phyloP scores from a whole-genome alignment of 345 rosid species.

The Fremontodendron californicum region DNA sequence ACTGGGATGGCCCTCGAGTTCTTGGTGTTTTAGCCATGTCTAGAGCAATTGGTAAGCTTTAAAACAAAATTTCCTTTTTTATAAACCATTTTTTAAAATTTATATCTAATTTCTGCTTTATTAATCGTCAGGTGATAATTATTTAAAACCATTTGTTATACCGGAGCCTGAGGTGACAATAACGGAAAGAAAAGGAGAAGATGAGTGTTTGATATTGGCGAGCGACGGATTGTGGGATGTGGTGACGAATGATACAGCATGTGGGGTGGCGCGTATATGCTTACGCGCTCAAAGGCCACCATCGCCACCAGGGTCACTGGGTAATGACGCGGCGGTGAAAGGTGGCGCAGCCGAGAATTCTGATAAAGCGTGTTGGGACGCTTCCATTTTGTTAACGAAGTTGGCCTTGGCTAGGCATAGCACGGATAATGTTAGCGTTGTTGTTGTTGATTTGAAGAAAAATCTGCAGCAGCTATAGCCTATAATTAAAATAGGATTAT shows the following conservation, averaged over 20 bases:
- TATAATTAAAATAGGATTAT: not conserved
- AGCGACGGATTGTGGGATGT: slow-evolving; percentile 86
- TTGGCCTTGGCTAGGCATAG: slow-evolving; percentile 74
- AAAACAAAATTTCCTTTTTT: not conserved
- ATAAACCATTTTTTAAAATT: not conserved
- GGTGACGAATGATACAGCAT: slow-evolving; percentile 57
- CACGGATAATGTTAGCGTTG: slow-evolving; percentile 76
- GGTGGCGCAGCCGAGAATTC: slow-evolving; percentile 25
- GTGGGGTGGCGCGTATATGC: slow-evolving; percentile 59
- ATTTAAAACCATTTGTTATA: slow-evolving; percentile 63
- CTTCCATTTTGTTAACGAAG: slow-evolving; percentile 71
- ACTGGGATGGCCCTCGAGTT: slow-evolving; percentile 69
- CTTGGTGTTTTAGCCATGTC: slow-evolving; percentile 75
- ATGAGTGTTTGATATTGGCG: slow-evolving; percentile 61
- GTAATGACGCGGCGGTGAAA: slow-evolving; percentile 18
- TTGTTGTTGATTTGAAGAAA: slow-evolving; percentile 64
- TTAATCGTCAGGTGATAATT: slow-evolving; percentile 36
- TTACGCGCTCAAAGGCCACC: slow-evolving; percentile 33
- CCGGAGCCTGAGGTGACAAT: slow-evolving; percentile 62
- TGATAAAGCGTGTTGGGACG: slow-evolving; percentile 72
- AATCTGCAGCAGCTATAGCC: slow-evolving; percentile 19
- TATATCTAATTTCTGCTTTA: not conserved
- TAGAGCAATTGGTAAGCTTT: slow-evolving; percentile 51
- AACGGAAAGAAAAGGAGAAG: slow-evolving; percentile 42
- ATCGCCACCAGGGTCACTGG: slow-evolving; percentile 20